Evolutionary conservation across 208 protist genomes (phyloP), one percentile per base, ranked within the genome.

Genomic region (Zelonia costaricensis): DNA sequence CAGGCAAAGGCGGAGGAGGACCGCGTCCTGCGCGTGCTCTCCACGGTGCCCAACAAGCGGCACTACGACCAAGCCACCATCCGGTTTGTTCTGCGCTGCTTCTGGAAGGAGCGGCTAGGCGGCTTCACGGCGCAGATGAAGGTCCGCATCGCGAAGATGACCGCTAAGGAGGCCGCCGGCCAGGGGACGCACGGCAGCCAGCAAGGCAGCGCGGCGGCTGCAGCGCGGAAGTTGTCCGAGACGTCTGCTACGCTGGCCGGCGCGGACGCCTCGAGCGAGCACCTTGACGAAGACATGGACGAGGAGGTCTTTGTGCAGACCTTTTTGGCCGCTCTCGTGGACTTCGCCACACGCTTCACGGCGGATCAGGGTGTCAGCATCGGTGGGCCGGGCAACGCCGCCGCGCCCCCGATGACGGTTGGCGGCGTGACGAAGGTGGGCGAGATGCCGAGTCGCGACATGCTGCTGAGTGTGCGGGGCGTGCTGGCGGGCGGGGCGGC

Each of bases 31-130:
- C n/a, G 18, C 6, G 18, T 60, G 28, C 51, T 49, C 33, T 58
- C 65, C 6, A 22, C 62, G 6, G 52, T 89, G 1, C 47, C 75
- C 1, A 89, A 91, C 47, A 74, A 55, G 7, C 53, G 25, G 30
- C 64, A 63, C 28, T 94, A 88, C 73, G 71, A 87, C 62, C 74
- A 84, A 40, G 62, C 64, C 5, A 88, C 78, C 0, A 45, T 95
- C 13, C 89, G 89, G 12, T 77, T 87, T 39, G 25, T 95, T 27
- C 67, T 95, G 15, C 84, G 86, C 25, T 69, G 60, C 54, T 95
- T 93, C 49, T 95, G 89, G 86, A 58, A 69, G 51, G 69, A 82
- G 42, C 85, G 89, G 3, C 38, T 93, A 18, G 25, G 15, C 36
- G 70, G 82, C 33, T 95, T 85, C 45, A 71, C 69, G 51, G 60